These are phyloP conservation scores for Ceratocystis alfenasii DNA, from an alignment of 2,329 filamentous ascomycete species.

Conservation along the genomic window DNA sequence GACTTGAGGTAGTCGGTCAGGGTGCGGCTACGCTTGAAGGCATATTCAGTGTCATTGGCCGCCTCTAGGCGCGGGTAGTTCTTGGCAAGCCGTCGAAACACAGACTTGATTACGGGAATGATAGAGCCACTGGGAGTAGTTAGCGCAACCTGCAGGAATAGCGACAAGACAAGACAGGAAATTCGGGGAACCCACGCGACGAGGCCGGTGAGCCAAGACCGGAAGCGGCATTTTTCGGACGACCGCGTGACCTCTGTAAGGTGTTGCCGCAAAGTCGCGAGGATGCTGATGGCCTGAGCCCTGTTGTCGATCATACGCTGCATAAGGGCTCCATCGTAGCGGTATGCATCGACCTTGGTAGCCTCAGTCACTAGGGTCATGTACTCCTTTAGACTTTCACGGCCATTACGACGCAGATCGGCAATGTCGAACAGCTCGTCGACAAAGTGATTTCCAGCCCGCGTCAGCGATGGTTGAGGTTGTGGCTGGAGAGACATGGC, in stretches of 20 bases:
- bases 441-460: background rate
- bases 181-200: conserved; percentile 22
- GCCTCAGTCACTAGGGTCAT: background rate
- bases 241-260: conserved; percentile 17
- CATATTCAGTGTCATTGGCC: conserved; percentile 45
- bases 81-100: conserved; percentile 17
- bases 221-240: conserved; percentile 22
- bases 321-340: conserved; percentile 10
- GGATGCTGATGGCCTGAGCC: conserved; percentile 4
- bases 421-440: conserved; percentile 15
- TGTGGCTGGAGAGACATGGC: conserved; percentile 1
- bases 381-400: conserved; percentile 12
- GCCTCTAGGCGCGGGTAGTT: conserved; percentile 14
- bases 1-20: conserved; percentile 40
- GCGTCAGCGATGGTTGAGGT: conserved; percentile 1
- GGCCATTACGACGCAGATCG: conserved; percentile 9
- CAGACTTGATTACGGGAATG: conserved; percentile 19
- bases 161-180: conserved; percentile 21
- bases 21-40: conserved; percentile 40
- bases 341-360: conserved; percentile 5
- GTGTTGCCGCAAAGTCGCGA: conserved; percentile 17
- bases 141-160: conserved; percentile 22
- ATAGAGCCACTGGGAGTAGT: conserved; percentile 21
- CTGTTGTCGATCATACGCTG: conserved; percentile 10
- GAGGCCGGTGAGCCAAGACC: conserved; percentile 21